Base-by-base conservation (phyloP, 768 basidiomycete species). In the Auriscalpium microsporum region DNA sequence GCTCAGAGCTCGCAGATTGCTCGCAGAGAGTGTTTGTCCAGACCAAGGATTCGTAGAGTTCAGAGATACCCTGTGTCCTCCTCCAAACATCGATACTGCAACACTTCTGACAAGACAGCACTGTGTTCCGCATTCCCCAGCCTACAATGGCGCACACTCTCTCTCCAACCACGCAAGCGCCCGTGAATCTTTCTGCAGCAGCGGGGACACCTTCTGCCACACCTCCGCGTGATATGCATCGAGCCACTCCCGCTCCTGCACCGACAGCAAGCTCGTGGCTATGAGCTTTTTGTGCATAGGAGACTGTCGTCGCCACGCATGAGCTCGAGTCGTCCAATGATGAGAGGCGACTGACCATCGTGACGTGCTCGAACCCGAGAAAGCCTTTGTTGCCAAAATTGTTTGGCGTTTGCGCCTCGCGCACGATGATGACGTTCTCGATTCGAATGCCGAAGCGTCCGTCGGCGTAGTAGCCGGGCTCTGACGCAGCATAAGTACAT, bases 391-490 rank as follows among this genome's bases (percentile, higher is more conserved):
- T 81, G 1, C 90, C 92, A 66, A 94, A 98, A 59, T 80, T 78
- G 65, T 83, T 80, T 8, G 75, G 80, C 1, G 91, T 92, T 52
- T 85, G 68, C 10, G 71, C 84, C 45, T 84, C 78, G 49, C 79
- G 77, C 4, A 95, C 87, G 17, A 95, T 73, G 19, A 94, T 82
- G 45, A 97, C 78, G 68, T 82, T 93, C 72, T 99, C 95, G 62
- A 95, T 90, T 4, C 96, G 84, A 63, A 98, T 92, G 2, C 94
- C 95, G 64, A 86, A 98, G 46, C 77, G 73, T 2, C 94, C 95
- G 62, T 97, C 94, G 8, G 82, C 83, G 67, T 96, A 96, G 68
- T 87, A 95, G 9, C 94, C 93, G 1, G 94, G 94, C 61, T 95
- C 94, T 82, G 59, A 33, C 3, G 23, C 17, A 36, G 23, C 49